Evolutionary conservation across 2,329 filamentous ascomycete genomes (phyloP).

Genomic region (Coniochaeta sp.): DNA sequence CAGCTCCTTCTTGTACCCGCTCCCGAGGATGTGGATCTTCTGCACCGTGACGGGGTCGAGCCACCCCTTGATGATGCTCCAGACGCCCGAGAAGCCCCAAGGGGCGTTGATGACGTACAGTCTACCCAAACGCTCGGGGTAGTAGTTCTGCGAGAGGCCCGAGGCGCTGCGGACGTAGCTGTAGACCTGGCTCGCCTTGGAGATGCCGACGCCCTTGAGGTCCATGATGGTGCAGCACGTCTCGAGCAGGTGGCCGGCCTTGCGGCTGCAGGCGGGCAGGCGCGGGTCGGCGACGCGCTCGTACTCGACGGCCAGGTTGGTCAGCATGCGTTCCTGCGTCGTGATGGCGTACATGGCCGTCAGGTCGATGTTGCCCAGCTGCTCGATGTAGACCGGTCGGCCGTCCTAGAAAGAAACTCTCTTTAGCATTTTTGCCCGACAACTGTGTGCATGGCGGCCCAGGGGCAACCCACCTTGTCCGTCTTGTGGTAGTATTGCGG

Average conservation of each 20-base stretch:
- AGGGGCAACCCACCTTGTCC: slow-evolving; percentile 53
- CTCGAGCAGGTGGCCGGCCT: slow-evolving; percentile 82
- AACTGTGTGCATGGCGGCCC: not conserved
- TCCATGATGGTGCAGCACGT: slow-evolving; percentile 99
- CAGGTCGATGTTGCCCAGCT: slow-evolving; percentile 89
- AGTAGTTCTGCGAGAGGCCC: slow-evolving; percentile 95
- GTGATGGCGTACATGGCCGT: slow-evolving; percentile 89
- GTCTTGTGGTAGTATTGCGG: slow-evolving; percentile 99
- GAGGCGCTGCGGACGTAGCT: slow-evolving; percentile 80
- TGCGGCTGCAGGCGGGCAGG: slow-evolving; percentile 90
- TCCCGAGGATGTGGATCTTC: slow-evolving; percentile 90
- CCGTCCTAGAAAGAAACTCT: slow-evolving; percentile 89
- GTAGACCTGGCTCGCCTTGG: slow-evolving; percentile 77
- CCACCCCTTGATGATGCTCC: slow-evolving; percentile 83
- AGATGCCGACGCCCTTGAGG: slow-evolving; percentile 84
- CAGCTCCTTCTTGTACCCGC: slow-evolving; percentile 75
- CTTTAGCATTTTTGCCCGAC: no score
- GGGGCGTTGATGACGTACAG: slow-evolving; percentile 97
- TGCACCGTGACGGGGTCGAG: slow-evolving; percentile 92
- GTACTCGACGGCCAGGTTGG: slow-evolving; percentile 96
- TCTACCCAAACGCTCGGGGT: slow-evolving; percentile 92
- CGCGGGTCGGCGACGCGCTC: slow-evolving; percentile 92
- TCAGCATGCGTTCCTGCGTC: slow-evolving; percentile 84
- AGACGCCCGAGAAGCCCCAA: slow-evolving; percentile 87
- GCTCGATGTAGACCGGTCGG: slow-evolving; percentile 94